Evolutionary conservation across 2,329 filamentous ascomycete species (phyloP), one percentile per base, ranked within the genome.

Genomic region (Pseudogymnoascus sp.): DNA sequence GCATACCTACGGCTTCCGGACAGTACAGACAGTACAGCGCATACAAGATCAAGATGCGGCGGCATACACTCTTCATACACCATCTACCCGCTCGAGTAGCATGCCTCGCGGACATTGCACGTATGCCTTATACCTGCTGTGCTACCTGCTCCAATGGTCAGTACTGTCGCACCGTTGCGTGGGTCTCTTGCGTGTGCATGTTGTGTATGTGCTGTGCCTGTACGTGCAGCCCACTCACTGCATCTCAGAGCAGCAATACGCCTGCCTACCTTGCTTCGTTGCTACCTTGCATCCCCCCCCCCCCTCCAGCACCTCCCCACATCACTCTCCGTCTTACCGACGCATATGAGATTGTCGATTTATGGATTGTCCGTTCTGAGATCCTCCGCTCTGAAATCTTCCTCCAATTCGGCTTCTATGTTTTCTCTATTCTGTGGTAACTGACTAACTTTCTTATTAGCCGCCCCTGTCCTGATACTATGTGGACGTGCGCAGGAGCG

Each of bases 181-280:
- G 44, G 44, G 44, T 50, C 21, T 50, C 44, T 50, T 50, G 44
- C 44, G 44, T 50, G 44, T 50, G 44, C 44, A 50, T 50, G 44
- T 50, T 24, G 14, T 50, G 44, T 50, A 50, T 50, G 13, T 50
- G 44, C 44, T 50, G 44, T 50, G 44, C 44, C 24, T 50, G 44
- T 50, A 50, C 44, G 24, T 50, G 44, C 40, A 44, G 38, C 38
- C 11, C 38, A 24, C n/a, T 16, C 6, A 7, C 3, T 16, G 10
- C 37, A 40, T 40, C 37, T 26, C 13, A 47, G 19, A 47, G 42
- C 16, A 50, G 44, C 44, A 29, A 10, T 29, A 24, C 24, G 24
- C 21, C 26, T 29, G 42, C 21, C 7, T 14, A 29, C 44, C 44
- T 50, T 29, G 24, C 24, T 50, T 29, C 44, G 24, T 29, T 26